phyloP scores from a whole-genome alignment of 2,329 filamentous ascomycete genomes.

The Fusarium pseudocircinatum region DNA sequence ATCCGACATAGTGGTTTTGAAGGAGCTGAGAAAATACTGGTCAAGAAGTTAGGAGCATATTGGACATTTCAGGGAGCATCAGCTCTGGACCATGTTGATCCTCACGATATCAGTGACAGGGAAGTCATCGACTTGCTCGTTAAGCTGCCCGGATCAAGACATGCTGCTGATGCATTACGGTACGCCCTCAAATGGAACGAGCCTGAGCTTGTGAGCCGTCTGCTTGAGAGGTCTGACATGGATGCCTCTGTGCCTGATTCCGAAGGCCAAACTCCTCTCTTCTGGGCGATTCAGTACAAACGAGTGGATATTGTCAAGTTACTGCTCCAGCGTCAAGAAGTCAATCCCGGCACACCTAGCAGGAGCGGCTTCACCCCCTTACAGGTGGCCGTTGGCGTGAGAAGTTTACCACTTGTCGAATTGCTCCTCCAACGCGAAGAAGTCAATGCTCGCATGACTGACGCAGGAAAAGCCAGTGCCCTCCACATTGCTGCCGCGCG shows the following conservation, averaged over 20 bases:
- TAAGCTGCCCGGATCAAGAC: not conserved
- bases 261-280: not conserved
- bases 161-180: not conserved
- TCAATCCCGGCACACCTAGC: not conserved
- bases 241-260: not conserved
- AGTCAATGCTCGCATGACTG: not conserved
- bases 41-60: conserved; percentile 18
- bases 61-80: not conserved
- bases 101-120: not conserved
- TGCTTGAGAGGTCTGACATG: conserved; percentile 11
- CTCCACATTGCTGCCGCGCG: not conserved
- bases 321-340: not conserved
- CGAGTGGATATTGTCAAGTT: not conserved
- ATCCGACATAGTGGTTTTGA: not conserved
- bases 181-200: not conserved
- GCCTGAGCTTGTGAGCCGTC: not conserved
- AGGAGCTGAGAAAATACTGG: conserved; percentile 3
- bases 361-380: not conserved
- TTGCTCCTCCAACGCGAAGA: conserved; percentile 4
- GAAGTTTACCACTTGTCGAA: not conserved
- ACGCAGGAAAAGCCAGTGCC: not conserved
- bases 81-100: conserved; percentile 1
- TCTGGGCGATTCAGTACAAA: not conserved
- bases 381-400: not conserved
- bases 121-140: conserved; percentile 5